phyloP scores from a whole-genome alignment of 768 basidiomycete species.

The Macrolepiota dolichaula region DNA sequence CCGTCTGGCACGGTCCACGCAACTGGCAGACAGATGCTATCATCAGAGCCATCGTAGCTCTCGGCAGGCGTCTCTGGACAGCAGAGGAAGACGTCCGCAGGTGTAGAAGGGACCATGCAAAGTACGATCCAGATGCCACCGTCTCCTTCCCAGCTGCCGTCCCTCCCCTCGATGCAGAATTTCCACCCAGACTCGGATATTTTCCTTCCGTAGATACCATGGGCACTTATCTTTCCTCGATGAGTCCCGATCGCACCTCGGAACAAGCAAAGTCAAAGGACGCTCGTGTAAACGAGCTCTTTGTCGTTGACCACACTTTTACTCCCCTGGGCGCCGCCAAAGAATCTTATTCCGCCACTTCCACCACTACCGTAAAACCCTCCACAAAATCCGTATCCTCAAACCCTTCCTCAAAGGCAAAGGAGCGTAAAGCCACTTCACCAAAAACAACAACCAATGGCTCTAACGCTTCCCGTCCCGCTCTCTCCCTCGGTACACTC shows the following conservation, averaged over 20 bases:
- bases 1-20: slow-evolving; percentile 46
- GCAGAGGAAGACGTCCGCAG: slow-evolving; percentile 38
- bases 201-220: neutral
- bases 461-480: slow-evolving; percentile 23
- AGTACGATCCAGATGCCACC: slow-evolving; percentile 3
- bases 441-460: neutral
- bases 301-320: slow-evolving; percentile 19
- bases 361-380: neutral
- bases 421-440: neutral
- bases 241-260: neutral
- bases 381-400: neutral
- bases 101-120: neutral
- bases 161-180: slow-evolving; percentile 3
- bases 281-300: slow-evolving; percentile 3
- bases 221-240: neutral
- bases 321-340: slow-evolving; percentile 29
- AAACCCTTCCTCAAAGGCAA: neutral
- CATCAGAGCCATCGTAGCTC: slow-evolving; percentile 43
- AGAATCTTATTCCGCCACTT: neutral
- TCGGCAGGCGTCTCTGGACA: slow-evolving; percentile 54
- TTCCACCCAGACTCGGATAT: slow-evolving; percentile 1
- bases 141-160: slow-evolving; percentile 4
- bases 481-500: slow-evolving; percentile 18
- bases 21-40: slow-evolving; percentile 60
- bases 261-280: neutral